phyloP scores from a whole-genome alignment of 345 rosid species.

The Melaleuca quinquenervia region DNA sequence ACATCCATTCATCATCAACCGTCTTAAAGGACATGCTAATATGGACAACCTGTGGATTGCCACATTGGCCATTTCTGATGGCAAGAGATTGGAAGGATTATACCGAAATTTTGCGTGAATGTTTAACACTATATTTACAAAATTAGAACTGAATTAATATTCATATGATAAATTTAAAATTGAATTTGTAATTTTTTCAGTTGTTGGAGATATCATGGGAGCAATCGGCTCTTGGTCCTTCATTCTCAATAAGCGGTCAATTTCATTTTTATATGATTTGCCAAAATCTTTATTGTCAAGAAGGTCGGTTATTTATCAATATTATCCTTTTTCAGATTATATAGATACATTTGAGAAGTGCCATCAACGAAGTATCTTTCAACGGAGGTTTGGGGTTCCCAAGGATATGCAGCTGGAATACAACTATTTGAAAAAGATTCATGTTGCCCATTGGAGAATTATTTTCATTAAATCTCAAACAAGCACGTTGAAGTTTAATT shows the following conservation, averaged over 20 bases:
- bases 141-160: fast-evolving
- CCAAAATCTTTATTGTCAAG: too few species aligned
- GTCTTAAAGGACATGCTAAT: too few species aligned
- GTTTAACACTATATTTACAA: background rate
- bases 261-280: background rate
- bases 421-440: background rate
- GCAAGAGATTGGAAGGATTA: too few species aligned
- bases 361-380: background rate
- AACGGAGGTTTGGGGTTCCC: background rate
- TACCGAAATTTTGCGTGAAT: background rate
- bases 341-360: background rate
- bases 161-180: fast-evolving
- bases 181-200: background rate
- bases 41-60: too few species aligned
- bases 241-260: fast-evolving
- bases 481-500: too few species aligned
- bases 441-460: background rate
- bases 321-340: background rate
- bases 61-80: too few species aligned
- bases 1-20: too few species aligned
- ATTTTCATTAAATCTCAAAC: background rate
- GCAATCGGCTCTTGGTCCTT: background rate
- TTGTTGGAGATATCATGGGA: background rate
- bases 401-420: background rate
- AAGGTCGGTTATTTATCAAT: background rate